These are phyloP conservation scores for Syzygium grande DNA, from an alignment of 345 rosid species.

Conservation along the genomic window DNA sequence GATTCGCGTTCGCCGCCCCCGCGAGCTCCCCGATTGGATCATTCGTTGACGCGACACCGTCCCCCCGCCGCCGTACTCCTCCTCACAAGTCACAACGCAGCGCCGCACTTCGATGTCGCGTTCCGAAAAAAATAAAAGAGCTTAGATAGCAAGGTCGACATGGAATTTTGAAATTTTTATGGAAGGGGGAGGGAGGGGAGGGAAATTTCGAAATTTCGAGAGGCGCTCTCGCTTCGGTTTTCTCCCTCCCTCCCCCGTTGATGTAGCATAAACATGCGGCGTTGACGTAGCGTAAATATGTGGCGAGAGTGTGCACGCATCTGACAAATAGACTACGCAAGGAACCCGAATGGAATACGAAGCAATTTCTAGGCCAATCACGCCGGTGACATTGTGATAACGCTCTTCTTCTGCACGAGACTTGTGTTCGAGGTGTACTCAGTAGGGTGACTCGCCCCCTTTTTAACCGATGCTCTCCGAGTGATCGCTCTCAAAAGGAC, in stretches of 20 bases:
- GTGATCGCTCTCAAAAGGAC: no score
- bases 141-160: no score
- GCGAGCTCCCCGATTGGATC: background rate
- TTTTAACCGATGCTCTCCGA: background rate
- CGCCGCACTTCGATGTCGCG: background rate
- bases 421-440: background rate
- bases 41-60: background rate
- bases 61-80: background rate
- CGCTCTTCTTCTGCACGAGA: accelerated
- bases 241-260: background rate
- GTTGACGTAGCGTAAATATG: no score
- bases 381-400: accelerated
- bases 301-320: background rate
- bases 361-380: background rate
- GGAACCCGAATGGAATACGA: background rate
- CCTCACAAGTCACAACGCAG: background rate
- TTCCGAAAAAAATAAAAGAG: no score
- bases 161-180: no score
- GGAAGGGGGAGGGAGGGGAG: no score
- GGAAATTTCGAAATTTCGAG: background rate
- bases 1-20: background rate
- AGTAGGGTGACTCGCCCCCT: accelerated
- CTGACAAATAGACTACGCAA: background rate
- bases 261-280: background rate
- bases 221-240: background rate